Evolutionary conservation across 2,329 filamentous ascomycete genomes (phyloP).

Genomic region (Talaromyces sp.): DNA sequence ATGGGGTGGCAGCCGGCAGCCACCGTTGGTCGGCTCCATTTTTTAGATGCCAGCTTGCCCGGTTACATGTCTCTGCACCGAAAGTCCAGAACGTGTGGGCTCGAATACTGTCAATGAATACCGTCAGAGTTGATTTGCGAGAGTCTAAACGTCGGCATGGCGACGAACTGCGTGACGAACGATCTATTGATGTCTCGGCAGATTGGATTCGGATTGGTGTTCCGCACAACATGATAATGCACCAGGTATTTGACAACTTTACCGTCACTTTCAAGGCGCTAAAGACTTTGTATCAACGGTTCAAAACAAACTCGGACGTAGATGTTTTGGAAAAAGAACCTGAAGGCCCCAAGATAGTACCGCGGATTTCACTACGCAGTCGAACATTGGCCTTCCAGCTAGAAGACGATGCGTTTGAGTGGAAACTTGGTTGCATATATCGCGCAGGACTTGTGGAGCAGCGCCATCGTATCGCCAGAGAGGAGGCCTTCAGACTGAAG

Average conservation of each 20-base stretch:
- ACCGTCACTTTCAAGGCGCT: slow-evolving; percentile 83
- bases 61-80: slow-evolving; percentile 85
- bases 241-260: slow-evolving; percentile 89
- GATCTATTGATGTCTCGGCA: slow-evolving; percentile 75
- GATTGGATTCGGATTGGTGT: slow-evolving; percentile 86
- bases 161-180: slow-evolving; percentile 65
- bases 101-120: slow-evolving; percentile 77
- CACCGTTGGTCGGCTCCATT: slow-evolving; percentile 88
- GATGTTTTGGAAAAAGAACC: slow-evolving; percentile 84
- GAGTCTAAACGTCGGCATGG: slow-evolving; percentile 68
- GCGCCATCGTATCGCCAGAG: slow-evolving; percentile 80
- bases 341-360: slow-evolving; percentile 79
- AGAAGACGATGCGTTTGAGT: slow-evolving; percentile 95
- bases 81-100: slow-evolving; percentile 82
- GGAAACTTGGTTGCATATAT: slow-evolving; percentile 94
- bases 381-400: slow-evolving; percentile 85
- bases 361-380: slow-evolving; percentile 77
- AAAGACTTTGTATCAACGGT: slow-evolving; percentile 88
- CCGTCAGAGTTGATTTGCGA: slow-evolving; percentile 74
- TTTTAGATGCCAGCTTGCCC: slow-evolving; percentile 68
- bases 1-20: slow-evolving; percentile 74
- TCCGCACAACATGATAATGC: slow-evolving; percentile 85
- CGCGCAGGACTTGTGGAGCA: slow-evolving; percentile 84
- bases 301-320: slow-evolving; percentile 80
- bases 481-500: slow-evolving; percentile 86